Evolutionary conservation across 2,329 filamentous ascomycete genomes (phyloP).

Genomic region (Colletotrichum chlorophyti): DNA sequence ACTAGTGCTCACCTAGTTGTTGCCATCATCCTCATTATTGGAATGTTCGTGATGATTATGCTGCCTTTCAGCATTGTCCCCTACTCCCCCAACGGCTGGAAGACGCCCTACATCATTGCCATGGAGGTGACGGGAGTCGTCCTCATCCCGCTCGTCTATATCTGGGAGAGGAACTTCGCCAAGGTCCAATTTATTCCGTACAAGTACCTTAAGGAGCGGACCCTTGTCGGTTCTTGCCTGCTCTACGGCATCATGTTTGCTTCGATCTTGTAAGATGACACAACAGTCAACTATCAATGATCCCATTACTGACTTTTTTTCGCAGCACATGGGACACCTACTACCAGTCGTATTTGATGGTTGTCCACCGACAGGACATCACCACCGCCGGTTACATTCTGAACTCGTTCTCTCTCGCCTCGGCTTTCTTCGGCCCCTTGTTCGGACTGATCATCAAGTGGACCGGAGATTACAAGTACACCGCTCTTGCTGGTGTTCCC

Average conservation of each 20-base stretch:
- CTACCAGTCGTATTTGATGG: conserved; percentile 49
- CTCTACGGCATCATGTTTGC: conserved; percentile 36
- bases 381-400: conserved; percentile 39
- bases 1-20: conserved; percentile 42
- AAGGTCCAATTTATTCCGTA: conserved; percentile 59
- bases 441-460: conserved; percentile 44
- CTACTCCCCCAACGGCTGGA: conserved; percentile 49
- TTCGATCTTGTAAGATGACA: conserved; percentile 33
- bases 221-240: conserved; percentile 34
- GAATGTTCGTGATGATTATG: conserved; percentile 58
- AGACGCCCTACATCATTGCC: conserved; percentile 49
- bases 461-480: conserved; percentile 41
- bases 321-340: conserved; percentile 45
- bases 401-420: conserved; percentile 45
- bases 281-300: neutral
- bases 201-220: conserved; percentile 49
- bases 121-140: conserved; percentile 59
- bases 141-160: conserved; percentile 52
- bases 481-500: conserved; percentile 41
- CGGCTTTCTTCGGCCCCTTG: conserved; percentile 43
- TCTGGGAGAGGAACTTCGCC: conserved; percentile 60
- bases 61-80: conserved; percentile 62
- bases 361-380: conserved; percentile 40
- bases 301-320: neutral
- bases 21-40: conserved; percentile 56